phyloP scores from a whole-genome alignment of 192 early-diverging fungal species.

The Linnemannia elongata region DNA sequence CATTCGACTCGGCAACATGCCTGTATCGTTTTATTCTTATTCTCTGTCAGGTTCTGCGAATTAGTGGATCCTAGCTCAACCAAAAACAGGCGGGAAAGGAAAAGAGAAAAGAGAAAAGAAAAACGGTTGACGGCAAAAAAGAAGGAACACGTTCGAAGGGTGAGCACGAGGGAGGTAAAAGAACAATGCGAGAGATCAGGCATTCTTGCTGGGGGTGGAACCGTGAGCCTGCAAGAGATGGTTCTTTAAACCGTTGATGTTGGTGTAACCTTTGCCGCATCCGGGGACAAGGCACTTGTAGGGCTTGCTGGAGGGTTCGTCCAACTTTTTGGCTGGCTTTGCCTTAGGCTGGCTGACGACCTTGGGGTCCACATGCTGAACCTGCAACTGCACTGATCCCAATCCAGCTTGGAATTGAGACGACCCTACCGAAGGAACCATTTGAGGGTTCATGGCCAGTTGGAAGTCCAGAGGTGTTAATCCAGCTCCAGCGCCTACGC shows the following conservation, averaged over 20 bases:
- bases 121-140: background rate
- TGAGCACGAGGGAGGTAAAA: too few relatives aligned
- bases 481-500: background rate
- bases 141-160: background rate
- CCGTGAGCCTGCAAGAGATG: conserved; percentile 82
- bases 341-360: conserved; percentile 1
- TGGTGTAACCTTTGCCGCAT: conserved; percentile 81
- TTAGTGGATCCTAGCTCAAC: background rate
- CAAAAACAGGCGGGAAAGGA: background rate
- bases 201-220: conserved; percentile 28
- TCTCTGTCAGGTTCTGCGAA: background rate
- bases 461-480: background rate
- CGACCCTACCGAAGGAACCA: background rate
- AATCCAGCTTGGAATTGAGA: background rate
- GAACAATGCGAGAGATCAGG: background rate
- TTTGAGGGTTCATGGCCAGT: background rate
- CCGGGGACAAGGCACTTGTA: conserved; percentile 76
- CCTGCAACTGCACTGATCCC: background rate
- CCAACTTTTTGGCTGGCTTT: background rate
- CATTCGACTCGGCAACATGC: background rate
- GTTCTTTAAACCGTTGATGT: conserved; percentile 84
- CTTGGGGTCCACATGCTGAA: background rate
- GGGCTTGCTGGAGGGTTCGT: conserved; percentile 63
- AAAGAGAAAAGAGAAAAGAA: background rate
- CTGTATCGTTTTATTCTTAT: background rate